Evolutionary conservation across 192 early-diverging fungal genomes (phyloP).

Genomic region (Coemansia sp.): DNA sequence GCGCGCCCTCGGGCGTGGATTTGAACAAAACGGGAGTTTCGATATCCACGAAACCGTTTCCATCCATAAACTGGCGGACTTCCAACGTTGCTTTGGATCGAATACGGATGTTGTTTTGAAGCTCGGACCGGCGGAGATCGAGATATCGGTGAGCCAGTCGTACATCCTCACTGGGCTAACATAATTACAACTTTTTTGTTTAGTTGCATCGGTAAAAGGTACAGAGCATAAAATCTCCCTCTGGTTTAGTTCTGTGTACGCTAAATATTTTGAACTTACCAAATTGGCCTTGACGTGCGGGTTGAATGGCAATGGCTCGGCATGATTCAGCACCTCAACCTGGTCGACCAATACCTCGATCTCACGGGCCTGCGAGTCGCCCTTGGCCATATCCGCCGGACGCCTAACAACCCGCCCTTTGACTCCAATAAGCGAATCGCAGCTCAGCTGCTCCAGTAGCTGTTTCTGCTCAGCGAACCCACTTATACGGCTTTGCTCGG

Average conservation of each 20-base stretch:
- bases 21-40: constrained; percentile 92
- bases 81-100: constrained; percentile 67
- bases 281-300: constrained; percentile 3
- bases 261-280: background rate
- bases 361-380: constrained; percentile 51
- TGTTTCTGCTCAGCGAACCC: constrained; percentile 29
- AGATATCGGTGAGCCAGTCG: constrained; percentile 74
- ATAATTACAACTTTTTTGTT: background rate
- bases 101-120: constrained; percentile 73
- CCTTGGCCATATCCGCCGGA: constrained; percentile 47
- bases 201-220: no score
- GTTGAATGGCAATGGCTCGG: constrained; percentile 38
- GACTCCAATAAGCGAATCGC: constrained; percentile 73
- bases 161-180: constrained; percentile 58
- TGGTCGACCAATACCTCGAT: constrained; percentile 69
- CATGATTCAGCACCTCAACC: constrained; percentile 67
- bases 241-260: no score
- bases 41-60: constrained; percentile 70
- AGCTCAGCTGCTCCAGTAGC: constrained; percentile 43
- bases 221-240: no score
- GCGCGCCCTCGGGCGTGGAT: constrained; percentile 88
- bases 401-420: constrained; percentile 63
- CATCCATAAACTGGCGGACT: constrained; percentile 67
- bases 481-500: constrained; percentile 49
- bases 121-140: constrained; percentile 72